A percentile compares a stretch with the other conserved stretches of the same genome.
Evolutionary conservation across 352 stramenopile genomes (phyloP).

Genomic region (Blastocystis hominis): DNA sequence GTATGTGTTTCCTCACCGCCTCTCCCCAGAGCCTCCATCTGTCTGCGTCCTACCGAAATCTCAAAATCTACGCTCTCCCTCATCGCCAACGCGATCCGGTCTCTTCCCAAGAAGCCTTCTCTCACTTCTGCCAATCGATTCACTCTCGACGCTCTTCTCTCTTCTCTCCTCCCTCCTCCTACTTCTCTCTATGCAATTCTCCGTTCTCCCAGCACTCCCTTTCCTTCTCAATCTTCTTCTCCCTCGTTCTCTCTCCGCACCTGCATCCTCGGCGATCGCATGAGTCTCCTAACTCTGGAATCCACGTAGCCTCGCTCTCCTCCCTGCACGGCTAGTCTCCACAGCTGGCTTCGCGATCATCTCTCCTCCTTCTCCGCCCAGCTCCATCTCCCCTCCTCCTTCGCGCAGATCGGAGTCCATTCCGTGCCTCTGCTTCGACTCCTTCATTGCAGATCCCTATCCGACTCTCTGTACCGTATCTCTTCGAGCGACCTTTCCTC

Average conservation of each 20-base stretch:
- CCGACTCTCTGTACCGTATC: neutral
- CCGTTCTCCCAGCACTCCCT: neutral
- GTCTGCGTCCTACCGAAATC: neutral
- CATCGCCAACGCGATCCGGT: neutral
- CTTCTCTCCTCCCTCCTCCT: neutral
- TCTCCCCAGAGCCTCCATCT: neutral
- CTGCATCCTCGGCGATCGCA: too few relatives aligned
- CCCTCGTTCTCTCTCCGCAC: too few relatives aligned
- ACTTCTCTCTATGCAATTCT: neutral
- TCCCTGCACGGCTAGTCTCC: neutral
- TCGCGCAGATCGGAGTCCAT: neutral
- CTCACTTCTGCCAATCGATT: neutral
- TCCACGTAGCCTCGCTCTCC: too few relatives aligned
- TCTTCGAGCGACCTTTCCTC: slow-evolving; percentile 37
- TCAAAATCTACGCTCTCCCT: slow-evolving; percentile 16
- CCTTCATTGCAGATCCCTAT: neutral
- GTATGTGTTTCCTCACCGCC: neutral
- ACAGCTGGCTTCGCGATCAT: neutral
- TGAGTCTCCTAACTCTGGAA: too few relatives aligned
- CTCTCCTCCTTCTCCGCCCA: neutral
- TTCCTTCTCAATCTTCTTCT: neutral
- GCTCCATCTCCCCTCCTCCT: neutral
- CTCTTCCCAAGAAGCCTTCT: neutral
- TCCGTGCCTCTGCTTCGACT: neutral
- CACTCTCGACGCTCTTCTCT: neutral